A percentile compares a stretch with the other conserved stretches of the same genome.
Evolutionary conservation across 768 basidiomycete species (phyloP).

Genomic region (Coprinellus micaceus): DNA sequence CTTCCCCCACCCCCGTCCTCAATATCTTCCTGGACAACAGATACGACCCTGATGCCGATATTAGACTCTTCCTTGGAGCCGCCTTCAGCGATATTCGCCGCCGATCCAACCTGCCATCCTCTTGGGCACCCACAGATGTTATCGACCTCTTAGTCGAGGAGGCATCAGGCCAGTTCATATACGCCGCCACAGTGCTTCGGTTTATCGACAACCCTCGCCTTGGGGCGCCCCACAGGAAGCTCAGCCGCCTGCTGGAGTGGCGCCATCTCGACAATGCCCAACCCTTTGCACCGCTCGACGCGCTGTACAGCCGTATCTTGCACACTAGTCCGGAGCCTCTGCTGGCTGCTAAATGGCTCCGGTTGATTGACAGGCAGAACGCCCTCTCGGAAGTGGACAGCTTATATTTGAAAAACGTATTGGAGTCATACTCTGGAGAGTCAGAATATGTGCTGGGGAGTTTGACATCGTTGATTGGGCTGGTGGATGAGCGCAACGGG

Average conservation of each 20-base stretch:
- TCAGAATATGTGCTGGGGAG: too few relatives aligned
- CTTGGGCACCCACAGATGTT: not conserved
- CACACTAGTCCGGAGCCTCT: not conserved
- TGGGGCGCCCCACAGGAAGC: conserved; percentile 3
- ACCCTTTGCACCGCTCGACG: conserved; percentile 1
- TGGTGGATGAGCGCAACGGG: too few relatives aligned
- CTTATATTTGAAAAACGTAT: too few relatives aligned
- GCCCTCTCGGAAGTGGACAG: too few relatives aligned
- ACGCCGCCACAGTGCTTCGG: conserved; percentile 12
- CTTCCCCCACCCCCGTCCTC: not conserved
- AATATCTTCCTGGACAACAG: not conserved
- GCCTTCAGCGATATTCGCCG: not conserved
- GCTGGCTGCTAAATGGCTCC: not conserved
- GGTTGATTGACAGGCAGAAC: too few relatives aligned
- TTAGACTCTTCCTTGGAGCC: not conserved
- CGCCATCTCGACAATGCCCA: too few relatives aligned
- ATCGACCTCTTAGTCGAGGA: conserved; percentile 11
- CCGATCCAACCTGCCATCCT: not conserved
- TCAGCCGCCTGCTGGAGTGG: not conserved
- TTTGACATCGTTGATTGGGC: too few relatives aligned
- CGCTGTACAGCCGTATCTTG: not conserved
- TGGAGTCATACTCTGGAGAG: too few relatives aligned
- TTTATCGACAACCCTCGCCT: conserved; percentile 10
- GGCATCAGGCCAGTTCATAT: too few relatives aligned
- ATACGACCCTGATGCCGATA: conserved; percentile 2